These are phyloP conservation scores for Maudiozyma saulgeensis DNA, from an alignment of 805 yeast genomes.

Conservation along the genomic window DNA sequence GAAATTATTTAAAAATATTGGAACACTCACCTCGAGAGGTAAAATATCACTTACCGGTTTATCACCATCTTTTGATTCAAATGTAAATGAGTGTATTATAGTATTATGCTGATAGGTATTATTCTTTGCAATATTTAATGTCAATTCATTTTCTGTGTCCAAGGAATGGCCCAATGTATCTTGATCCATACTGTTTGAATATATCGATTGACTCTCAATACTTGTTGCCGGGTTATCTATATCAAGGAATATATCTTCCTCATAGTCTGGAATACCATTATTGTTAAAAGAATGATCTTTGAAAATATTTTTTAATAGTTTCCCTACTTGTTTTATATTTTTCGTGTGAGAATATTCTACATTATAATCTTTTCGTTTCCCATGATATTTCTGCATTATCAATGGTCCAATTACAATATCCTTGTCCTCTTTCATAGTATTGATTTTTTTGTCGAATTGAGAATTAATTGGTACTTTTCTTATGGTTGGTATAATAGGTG, in stretches of 20 bases:
- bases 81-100: no score
- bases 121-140: no score
- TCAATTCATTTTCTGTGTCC: neutral
- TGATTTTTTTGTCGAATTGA: neutral
- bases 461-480: no score
- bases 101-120: no score
- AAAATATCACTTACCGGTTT: neutral
- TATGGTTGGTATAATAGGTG: conserved; percentile 9
- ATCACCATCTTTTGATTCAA: no score
- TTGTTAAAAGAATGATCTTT: no score
- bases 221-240: neutral
- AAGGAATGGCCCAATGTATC: neutral
- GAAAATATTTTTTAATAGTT: no score
- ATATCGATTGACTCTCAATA: neutral
- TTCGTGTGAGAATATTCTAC: no score
- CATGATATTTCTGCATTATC: no score
- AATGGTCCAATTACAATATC: no score
- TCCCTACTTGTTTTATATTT: no score
- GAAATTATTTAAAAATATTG: conserved; percentile 3
- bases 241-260: neutral
- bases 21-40: conserved; percentile 6
- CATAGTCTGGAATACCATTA: neutral
- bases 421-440: neutral
- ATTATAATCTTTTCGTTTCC: no score
- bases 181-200: neutral